Conservation (phyloP, 768 basidiomycete species). For the Kwoniella dejecticola region DNA sequence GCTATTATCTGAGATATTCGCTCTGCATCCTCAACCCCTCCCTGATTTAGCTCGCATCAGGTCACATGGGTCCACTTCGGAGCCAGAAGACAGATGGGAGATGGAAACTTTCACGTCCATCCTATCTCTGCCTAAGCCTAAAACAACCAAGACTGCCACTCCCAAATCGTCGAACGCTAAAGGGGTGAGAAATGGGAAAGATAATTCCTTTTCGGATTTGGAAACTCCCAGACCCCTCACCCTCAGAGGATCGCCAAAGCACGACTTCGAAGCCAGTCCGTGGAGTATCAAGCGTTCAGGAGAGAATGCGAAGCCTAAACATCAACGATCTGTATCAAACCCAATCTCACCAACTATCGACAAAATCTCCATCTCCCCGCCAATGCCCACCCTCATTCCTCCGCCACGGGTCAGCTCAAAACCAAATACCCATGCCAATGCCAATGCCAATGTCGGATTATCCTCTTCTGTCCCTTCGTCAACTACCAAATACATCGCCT, state of each 20-base stretch:
- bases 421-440: neutral
- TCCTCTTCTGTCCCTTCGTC: neutral
- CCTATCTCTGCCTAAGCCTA: constrained; percentile 25
- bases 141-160: neutral
- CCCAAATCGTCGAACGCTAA: neutral
- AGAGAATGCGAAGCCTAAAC: neutral
- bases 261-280: neutral
- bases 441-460: neutral
- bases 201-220: constrained; percentile 19
- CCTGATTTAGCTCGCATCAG: neutral
- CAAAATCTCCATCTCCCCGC: constrained; percentile 10
- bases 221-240: neutral
- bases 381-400: constrained; percentile 14
- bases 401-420: constrained; percentile 20
- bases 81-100: constrained; percentile 27
- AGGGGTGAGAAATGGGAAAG: neutral
- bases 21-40: constrained; percentile 5
- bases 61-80: neutral
- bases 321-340: constrained; percentile 10
- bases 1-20: constrained; percentile 40
- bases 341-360: constrained; percentile 5
- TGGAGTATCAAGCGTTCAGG: neutral
- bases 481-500: neutral
- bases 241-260: neutral
- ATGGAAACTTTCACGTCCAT: constrained; percentile 43